These are phyloP conservation scores for Chaetomium sp. DNA, from an alignment of 2,329 filamentous ascomycete species.

Conservation along the genomic window DNA sequence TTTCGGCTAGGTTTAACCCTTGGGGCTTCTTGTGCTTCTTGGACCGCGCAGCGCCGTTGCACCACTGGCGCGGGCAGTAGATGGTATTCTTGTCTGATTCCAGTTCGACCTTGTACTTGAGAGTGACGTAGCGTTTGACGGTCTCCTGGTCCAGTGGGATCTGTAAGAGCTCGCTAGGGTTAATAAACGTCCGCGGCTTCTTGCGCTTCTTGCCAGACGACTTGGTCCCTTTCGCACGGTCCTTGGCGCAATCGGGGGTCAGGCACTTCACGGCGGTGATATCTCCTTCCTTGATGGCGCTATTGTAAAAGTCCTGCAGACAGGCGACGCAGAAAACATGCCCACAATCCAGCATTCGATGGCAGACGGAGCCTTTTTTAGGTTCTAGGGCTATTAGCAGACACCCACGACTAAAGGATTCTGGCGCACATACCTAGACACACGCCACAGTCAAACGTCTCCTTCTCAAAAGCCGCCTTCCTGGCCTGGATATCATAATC, in stretches of 20 bases:
- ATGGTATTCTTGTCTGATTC: constrained; percentile 88
- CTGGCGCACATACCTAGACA: constrained; percentile 54
- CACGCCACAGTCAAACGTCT: constrained; percentile 81
- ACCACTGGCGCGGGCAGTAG: constrained; percentile 90
- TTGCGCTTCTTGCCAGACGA: constrained; percentile 38
- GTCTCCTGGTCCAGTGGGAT: constrained; percentile 64
- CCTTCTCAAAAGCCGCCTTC: constrained; percentile 68
- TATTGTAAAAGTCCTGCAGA: constrained; percentile 82
- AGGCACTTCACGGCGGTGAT: constrained; percentile 74
- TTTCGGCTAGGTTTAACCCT: constrained; percentile 55
- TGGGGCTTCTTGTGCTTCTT: constrained; percentile 65
- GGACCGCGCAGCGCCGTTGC: constrained; percentile 77
- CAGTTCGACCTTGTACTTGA: constrained; percentile 88
- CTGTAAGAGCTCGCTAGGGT: constrained; percentile 75
- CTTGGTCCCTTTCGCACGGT: constrained; percentile 35
- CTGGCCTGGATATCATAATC: constrained; percentile 73
- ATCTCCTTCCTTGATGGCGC: constrained; percentile 79
- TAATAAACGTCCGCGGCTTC: constrained; percentile 63
- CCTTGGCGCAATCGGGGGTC: constrained; percentile 68
- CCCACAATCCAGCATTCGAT: constrained; percentile 73
- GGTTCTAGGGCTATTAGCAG: constrained; percentile 52
- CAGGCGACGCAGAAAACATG: constrained; percentile 92
- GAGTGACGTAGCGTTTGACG: constrained; percentile 77
- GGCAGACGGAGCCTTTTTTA: constrained; percentile 77
- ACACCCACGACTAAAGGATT: not conserved